phyloP scores from a whole-genome alignment of 108 stramenopile genomes.

The Skeletonema costatum region DNA sequence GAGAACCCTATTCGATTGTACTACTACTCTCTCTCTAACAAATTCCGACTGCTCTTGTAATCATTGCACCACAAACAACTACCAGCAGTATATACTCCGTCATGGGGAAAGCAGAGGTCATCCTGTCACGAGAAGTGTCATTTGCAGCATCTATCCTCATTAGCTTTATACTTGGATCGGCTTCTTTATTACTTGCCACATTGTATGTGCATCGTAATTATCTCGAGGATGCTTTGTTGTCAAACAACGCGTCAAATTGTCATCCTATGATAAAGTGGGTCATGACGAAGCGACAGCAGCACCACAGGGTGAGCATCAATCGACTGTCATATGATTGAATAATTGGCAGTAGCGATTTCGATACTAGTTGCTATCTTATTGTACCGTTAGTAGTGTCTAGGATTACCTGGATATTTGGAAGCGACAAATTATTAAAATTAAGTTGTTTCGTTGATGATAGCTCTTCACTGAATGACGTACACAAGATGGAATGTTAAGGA shows the following conservation, averaged over 20 bases:
- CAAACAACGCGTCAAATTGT: not conserved
- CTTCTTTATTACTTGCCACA: not conserved
- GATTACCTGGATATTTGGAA: too few species aligned
- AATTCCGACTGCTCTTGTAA: not conserved
- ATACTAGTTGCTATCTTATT: not conserved
- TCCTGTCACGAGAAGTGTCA: not conserved
- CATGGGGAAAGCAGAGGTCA: not conserved
- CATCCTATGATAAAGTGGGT: not conserved
- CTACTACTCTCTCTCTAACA: not conserved
- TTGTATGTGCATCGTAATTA: not conserved
- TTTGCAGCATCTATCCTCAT: not conserved
- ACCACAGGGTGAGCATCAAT: not conserved
- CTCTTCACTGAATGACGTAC: not conserved
- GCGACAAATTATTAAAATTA: not conserved
- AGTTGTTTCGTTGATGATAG: not conserved
- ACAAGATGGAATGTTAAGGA: not conserved
- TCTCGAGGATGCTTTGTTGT: not conserved
- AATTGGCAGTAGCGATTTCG: not conserved
- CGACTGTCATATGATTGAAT: not conserved
- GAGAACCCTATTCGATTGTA: too few species aligned
- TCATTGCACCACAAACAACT: not conserved
- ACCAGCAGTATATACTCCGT: not conserved
- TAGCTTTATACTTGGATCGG: not conserved
- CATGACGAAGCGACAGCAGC: not conserved
- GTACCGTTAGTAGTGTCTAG: too few species aligned